phyloP scores from a whole-genome alignment of 2,329 filamentous ascomycete genomes.

The Fusarium liriodendri region DNA sequence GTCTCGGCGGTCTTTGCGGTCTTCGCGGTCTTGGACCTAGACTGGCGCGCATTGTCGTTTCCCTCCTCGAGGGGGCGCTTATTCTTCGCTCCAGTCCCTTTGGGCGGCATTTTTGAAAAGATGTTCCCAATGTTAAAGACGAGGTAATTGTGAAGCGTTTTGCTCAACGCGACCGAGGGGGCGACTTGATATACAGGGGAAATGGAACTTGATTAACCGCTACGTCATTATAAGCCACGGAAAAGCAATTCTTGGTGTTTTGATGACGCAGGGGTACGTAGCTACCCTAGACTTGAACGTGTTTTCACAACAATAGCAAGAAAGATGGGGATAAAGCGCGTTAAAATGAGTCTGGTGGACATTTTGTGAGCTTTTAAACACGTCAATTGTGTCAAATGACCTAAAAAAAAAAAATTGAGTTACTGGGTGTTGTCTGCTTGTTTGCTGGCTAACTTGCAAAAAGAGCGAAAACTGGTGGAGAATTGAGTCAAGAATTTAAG shows the following conservation, averaged over 20 bases:
- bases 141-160: background rate
- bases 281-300: background rate
- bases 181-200: background rate
- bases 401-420: too few relatives aligned
- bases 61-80: slow-evolving; percentile 9
- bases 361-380: background rate
- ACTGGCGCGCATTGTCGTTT: background rate
- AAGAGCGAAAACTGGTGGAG: background rate
- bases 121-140: background rate
- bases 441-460: background rate
- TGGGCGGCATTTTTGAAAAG: slow-evolving; percentile 12
- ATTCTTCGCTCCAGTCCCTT: background rate
- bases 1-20: background rate
- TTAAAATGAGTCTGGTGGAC: background rate
- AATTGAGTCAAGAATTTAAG: background rate
- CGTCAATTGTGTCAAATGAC: background rate
- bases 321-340: background rate
- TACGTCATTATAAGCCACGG: background rate
- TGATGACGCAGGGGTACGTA: background rate
- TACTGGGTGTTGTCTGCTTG: background rate
- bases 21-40: slow-evolving; percentile 7
- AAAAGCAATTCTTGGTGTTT: slow-evolving; percentile 1
- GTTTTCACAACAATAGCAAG: background rate
- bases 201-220: background rate
- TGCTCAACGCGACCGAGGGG: background rate